Conservation (phyloP, 768 basidiomycete genomes). For the Trametes meyenii region DNA sequence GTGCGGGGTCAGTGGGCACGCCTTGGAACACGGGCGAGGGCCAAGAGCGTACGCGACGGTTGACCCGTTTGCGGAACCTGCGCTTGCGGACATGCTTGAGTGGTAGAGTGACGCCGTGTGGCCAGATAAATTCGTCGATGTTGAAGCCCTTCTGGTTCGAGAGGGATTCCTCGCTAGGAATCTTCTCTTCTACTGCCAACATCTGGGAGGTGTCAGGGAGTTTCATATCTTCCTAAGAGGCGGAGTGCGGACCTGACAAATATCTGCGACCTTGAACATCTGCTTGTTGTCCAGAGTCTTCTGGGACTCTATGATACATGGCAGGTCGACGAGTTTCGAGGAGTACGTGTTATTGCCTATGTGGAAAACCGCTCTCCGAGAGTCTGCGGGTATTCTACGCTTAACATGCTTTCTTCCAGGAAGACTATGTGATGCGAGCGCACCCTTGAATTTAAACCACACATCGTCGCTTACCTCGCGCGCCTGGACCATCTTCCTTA, state of each 20-base stretch:
- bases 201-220: constrained; percentile 55
- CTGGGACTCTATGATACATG: constrained; percentile 91
- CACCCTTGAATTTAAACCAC: constrained; percentile 99
- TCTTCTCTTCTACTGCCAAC: constrained; percentile 83
- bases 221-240: not conserved
- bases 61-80: constrained; percentile 88
- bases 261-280: constrained; percentile 98
- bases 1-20: not conserved
- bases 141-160: constrained; percentile 72
- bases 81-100: constrained; percentile 88
- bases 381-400: constrained; percentile 53
- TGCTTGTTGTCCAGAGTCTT: constrained; percentile 96
- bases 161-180: constrained; percentile 69
- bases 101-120: constrained; percentile 94
- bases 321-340: constrained; percentile 94
- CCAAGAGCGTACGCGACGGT: constrained; percentile 59
- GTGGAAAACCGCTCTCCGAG: constrained; percentile 88
- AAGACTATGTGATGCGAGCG: not conserved
- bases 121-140: constrained; percentile 96
- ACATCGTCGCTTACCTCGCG: constrained; percentile 79
- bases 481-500: constrained; percentile 80
- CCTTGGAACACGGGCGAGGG: not conserved
- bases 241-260: constrained; percentile 75
- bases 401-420: not conserved
- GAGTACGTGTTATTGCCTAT: constrained; percentile 79